A percentile compares a stretch with the other conserved stretches of the same genome.
Evolutionary conservation across 305 asterid genomes (phyloP).

Genomic region (Fraxinus sp.): DNA sequence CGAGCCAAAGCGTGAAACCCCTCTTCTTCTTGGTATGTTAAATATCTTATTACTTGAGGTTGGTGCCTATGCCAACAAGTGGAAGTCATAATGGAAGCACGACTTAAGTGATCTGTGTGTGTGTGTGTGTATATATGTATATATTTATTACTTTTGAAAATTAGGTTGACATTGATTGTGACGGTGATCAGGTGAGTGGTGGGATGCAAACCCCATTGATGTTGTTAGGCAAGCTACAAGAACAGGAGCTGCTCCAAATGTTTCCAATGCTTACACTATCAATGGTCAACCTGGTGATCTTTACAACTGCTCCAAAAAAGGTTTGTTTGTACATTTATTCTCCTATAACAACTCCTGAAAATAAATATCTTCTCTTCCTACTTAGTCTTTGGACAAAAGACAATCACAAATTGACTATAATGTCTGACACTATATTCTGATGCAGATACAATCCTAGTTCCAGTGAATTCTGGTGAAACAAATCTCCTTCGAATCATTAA

Average conservation of each 20-base stretch:
- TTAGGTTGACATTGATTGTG: not conserved
- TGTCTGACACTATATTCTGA: not conserved
- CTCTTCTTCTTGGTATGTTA: conserved; percentile 35
- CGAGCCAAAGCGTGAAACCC: conserved; percentile 20
- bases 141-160: not conserved
- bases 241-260: conserved; percentile 53
- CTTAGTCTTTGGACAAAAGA: not conserved
- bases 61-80: not conserved
- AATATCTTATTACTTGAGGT: not conserved
- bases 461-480: conserved; percentile 45
- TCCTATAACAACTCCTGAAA: not conserved
- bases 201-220: conserved; percentile 47
- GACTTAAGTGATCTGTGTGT: not conserved
- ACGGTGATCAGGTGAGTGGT: conserved; percentile 55
- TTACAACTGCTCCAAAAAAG: conserved; percentile 49
- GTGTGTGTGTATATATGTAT: too few species aligned
- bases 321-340: conserved; percentile 20
- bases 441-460: conserved; percentile 51
- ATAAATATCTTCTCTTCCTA: not conserved
- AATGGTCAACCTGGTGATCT: conserved; percentile 63
- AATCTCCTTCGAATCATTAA: conserved; percentile 51
- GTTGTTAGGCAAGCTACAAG: conserved; percentile 49
- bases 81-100: not conserved
- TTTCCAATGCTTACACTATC: conserved; percentile 57
- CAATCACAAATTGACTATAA: not conserved